Conservation (phyloP, 768 basidiomycete genomes). For the Kwoniella heveanensis region DNA sequence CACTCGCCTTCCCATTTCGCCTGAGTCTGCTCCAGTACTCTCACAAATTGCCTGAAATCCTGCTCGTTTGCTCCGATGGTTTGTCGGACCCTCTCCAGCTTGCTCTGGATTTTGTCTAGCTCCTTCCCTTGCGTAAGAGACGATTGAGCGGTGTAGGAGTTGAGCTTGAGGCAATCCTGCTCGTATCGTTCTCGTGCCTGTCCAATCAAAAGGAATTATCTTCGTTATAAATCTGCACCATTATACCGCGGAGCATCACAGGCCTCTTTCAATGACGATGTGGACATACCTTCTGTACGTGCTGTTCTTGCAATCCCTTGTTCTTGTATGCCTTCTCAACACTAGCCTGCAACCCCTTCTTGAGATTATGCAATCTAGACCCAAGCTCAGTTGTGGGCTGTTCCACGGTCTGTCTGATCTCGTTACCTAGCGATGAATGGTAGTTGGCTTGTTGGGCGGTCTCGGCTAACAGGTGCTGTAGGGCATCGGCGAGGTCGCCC, state of each 20-base stretch:
- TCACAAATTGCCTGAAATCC: constrained; percentile 86
- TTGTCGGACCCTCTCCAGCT: constrained; percentile 83
- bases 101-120: constrained; percentile 81
- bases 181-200: constrained; percentile 89
- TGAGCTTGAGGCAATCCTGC: constrained; percentile 86
- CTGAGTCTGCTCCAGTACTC: constrained; percentile 73
- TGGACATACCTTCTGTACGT: constrained; percentile 68
- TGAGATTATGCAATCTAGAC: constrained; percentile 41
- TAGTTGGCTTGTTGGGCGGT: constrained; percentile 77
- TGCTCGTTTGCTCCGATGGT: constrained; percentile 88
- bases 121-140: constrained; percentile 91
- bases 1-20: constrained; percentile 89
- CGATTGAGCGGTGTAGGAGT: constrained; percentile 87
- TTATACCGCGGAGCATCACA: neutral
- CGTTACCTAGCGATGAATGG: constrained; percentile 73
- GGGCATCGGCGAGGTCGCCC: constrained; percentile 77
- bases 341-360: constrained; percentile 61
- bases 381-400: constrained; percentile 41
- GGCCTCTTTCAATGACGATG: neutral
- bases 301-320: constrained; percentile 80
- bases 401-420: constrained; percentile 77
- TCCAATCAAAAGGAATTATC: neutral
- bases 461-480: constrained; percentile 78
- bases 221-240: neutral
- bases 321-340: constrained; percentile 90